Evolutionary conservation across 2,329 filamentous ascomycete species (phyloP).

Genomic region (Trichoderma pleuroti): DNA sequence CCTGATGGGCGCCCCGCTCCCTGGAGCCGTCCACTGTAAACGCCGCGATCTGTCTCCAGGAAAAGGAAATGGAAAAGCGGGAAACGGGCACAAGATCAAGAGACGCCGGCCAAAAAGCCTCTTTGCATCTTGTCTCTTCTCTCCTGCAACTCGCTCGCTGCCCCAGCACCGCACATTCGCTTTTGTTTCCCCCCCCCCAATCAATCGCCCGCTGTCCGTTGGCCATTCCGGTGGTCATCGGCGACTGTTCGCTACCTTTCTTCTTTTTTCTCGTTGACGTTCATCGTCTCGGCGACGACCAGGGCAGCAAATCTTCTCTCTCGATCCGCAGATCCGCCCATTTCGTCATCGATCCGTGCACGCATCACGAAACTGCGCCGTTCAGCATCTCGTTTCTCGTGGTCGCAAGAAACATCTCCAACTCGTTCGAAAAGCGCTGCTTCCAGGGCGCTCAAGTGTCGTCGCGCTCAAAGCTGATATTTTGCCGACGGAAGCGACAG

Average conservation of each 20-base stretch:
- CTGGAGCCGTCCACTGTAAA: neutral
- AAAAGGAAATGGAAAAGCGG: no score
- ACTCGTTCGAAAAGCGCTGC: neutral
- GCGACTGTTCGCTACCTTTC: neutral
- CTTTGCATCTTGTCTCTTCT: neutral
- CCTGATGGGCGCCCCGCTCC: neutral
- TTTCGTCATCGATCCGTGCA: conserved; percentile 14
- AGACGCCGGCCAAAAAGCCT: neutral
- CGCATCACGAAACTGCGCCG: neutral
- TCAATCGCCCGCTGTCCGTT: neutral
- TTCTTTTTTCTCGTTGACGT: neutral
- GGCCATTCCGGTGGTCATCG: neutral
- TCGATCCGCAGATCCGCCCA: conserved; percentile 13
- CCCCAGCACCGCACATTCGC: conserved; percentile 1
- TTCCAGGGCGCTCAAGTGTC: neutral
- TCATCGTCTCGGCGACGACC: neutral
- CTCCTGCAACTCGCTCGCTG: neutral
- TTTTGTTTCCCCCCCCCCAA: neutral
- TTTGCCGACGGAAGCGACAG: conserved; percentile 3
- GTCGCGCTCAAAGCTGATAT: neutral
- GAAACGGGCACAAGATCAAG: neutral
- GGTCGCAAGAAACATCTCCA: neutral
- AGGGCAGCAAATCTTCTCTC: neutral
- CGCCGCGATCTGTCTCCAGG: conserved; percentile 5
- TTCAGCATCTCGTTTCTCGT: neutral